Percentiles rank a stretch among this genome's conserved stretches.
These are phyloP conservation scores for Backusella psychrophila DNA, from an alignment of 192 early-diverging fungal species.

Conservation along the genomic window DNA sequence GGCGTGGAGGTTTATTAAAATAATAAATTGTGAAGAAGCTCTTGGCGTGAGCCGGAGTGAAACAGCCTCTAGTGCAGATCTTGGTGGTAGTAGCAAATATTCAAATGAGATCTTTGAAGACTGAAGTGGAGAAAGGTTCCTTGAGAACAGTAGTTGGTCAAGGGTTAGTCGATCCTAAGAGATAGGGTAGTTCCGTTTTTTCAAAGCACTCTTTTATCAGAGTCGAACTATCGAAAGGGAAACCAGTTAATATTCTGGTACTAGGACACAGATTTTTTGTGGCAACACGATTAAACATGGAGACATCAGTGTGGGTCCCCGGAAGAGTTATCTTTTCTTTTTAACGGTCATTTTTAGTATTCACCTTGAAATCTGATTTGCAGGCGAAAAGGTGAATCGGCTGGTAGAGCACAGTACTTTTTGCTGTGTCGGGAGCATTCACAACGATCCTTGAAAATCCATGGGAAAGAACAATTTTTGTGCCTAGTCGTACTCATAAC, in stretches of 20 bases:
- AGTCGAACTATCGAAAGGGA: conserved; percentile 67
- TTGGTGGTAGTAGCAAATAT: conserved; percentile 81
- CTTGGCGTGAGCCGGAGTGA: conserved; percentile 61
- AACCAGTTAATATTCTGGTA: conserved; percentile 78
- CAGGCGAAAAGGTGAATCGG: conserved; percentile 56
- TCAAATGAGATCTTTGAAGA: conserved; percentile 84
- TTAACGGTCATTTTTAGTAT: conserved; percentile 44
- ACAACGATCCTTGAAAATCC: conserved; percentile 72
- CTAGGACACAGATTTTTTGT: conserved; percentile 63
- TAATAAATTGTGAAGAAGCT: conserved; percentile 45
- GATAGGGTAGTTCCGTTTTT: conserved; percentile 23
- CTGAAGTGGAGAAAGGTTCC: conserved; percentile 84
- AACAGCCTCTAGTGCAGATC: conserved; percentile 73
- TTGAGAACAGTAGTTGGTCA: conserved; percentile 68
- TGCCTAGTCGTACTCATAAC: conserved; percentile 75
- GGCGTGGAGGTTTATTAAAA: conserved; percentile 52
- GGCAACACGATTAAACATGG: conserved; percentile 70
- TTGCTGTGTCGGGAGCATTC: conserved; percentile 58
- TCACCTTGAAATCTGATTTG: conserved; percentile 64
- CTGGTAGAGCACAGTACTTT: conserved; percentile 52
- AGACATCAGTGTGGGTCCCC: conserved; percentile 60
- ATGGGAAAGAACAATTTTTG: conserved; percentile 60
- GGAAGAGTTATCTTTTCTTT: conserved; percentile 77
- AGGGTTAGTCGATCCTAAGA: conserved; percentile 82
- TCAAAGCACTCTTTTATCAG: conserved; percentile 16